Base-by-base conservation (phyloP, 306 rosid species). In the Vicia villosa region DNA sequence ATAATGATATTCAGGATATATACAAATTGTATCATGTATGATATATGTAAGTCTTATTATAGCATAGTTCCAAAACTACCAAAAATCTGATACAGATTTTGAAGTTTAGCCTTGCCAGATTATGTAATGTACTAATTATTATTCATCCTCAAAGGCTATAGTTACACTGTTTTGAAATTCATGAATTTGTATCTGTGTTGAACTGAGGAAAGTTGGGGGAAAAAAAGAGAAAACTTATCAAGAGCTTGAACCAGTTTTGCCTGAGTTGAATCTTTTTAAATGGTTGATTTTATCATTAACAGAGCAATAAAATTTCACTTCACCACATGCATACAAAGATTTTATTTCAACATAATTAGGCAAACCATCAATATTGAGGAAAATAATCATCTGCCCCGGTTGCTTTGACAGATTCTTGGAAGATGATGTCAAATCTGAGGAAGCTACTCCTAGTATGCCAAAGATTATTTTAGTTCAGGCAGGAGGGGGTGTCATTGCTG, bases 401-500 rank as follows among this genome's bases (percentile, higher is more conserved):
- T 81, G 46, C 22, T 47, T 68, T 42, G 78, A 68, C 83, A 90
- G 96, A 30, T 71, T 80, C 74, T 55, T 89, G 66, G 83, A 59
- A 59, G 52, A 82, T 19, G 73, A 65, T 12, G 43, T 47, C 16
- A 71, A 72, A 43, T 16, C 69, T 36, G 80, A 76, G 30, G 82
- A 85, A 62, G 77, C 60, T 65, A 60, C 72, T 74, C 91, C 93
- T 20, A 43, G 83, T 32, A 57, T 82, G 45, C 68, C 66, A 21
- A 84, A 86, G 82, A 82, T 88, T 73, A 8, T 90, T 62, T 76
- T 82, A 50, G 96, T 85, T 74, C 98, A 93, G 80, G 98, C 91
- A 51, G 16, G 76, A 32, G 96, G 98, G 62, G 98, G 98, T 56
- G 81, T 93, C 47, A 74, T 88, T 72, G 93, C 96, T 17, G 98